These are phyloP conservation scores for Sporothrix mexicana DNA, from an alignment of 2,329 filamentous ascomycete species.

Conservation along the genomic window DNA sequence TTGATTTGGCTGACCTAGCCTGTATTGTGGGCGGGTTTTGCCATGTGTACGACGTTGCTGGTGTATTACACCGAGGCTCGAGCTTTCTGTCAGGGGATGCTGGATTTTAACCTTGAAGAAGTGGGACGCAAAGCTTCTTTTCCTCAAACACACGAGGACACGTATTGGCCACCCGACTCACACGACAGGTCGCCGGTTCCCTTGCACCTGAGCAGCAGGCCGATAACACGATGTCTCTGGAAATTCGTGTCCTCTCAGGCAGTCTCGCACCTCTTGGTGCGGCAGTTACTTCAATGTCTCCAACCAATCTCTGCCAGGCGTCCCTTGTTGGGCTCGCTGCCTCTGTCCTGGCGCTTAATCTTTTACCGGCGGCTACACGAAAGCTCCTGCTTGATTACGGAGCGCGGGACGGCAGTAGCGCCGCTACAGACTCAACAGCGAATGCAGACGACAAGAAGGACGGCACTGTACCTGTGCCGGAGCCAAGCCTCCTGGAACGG, in stretches of 20 bases:
- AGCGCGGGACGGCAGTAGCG: conserved; percentile 48
- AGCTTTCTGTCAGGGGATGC: too few species aligned
- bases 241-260: background rate
- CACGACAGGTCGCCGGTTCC: too few species aligned
- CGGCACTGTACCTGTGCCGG: background rate
- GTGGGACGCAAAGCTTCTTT: too few species aligned
- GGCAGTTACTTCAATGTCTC: conserved; percentile 32
- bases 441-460: background rate
- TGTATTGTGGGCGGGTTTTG: too few species aligned
- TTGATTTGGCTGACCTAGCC: background rate
- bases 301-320: conserved; percentile 50
- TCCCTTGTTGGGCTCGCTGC: conserved; percentile 54
- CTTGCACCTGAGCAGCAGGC: background rate
- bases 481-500: conserved; percentile 27
- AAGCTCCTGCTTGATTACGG: conserved; percentile 58
- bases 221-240: background rate
- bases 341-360: conserved; percentile 51
- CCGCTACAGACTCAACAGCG: background rate
- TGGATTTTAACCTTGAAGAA: too few species aligned
- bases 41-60: too few species aligned
- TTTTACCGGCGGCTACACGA: conserved; percentile 53
- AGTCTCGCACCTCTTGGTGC: background rate
- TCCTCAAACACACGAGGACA: too few species aligned
- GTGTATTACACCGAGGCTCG: too few species aligned
- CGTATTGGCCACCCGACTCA: too few species aligned